phyloP scores from a whole-genome alignment of 2,329 filamentous ascomycete species.

The Polytolypa hystricis region DNA sequence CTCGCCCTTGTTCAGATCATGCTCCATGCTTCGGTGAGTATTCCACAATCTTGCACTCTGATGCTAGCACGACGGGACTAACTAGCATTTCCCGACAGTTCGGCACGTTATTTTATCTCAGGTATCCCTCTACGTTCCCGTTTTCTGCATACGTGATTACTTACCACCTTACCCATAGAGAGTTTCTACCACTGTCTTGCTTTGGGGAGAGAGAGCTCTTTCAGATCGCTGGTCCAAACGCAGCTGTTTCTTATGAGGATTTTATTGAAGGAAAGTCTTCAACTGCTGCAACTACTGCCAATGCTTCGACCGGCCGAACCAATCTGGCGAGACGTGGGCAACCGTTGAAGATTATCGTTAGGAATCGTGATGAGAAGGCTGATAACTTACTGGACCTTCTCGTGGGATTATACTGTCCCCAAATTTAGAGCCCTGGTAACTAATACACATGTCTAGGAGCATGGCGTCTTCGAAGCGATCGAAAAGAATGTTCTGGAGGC shows the following conservation, averaged over 20 bases:
- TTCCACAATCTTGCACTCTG: conserved; percentile 2
- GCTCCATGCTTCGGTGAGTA: conserved; percentile 36
- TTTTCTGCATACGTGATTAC: conserved; percentile 5
- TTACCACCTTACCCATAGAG: conserved; percentile 15
- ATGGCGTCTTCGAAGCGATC: conserved; percentile 38
- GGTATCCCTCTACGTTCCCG: conserved; percentile 12
- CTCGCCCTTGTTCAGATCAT: conserved; percentile 38
- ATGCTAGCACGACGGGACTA: conserved; percentile 3
- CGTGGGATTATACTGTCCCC: conserved; percentile 21
- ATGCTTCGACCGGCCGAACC: conserved; percentile 4
- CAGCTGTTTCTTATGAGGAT: conserved; percentile 19
- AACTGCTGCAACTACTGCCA: conserved; percentile 3
- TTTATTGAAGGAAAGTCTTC: conserved; percentile 17
- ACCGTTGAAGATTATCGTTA: conserved; percentile 30
- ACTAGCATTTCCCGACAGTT: conserved; percentile 16
- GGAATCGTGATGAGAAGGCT: conserved; percentile 28
- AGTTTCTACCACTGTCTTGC: conserved; percentile 25
- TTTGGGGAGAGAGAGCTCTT: conserved; percentile 24
- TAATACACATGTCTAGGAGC: conserved; percentile 29
- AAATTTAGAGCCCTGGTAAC: not conserved
- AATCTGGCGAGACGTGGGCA: conserved; percentile 18
- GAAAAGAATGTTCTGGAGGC: conserved; percentile 31
- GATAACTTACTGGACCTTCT: conserved; percentile 38
- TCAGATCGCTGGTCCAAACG: conserved; percentile 16
- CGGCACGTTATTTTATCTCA: conserved; percentile 25